Percentiles rank a stretch among this genome's conserved stretches.
These are phyloP conservation scores for Gaultheria prostrata DNA, from an alignment of 148 eudicot genomes.

Conservation along the genomic window DNA sequence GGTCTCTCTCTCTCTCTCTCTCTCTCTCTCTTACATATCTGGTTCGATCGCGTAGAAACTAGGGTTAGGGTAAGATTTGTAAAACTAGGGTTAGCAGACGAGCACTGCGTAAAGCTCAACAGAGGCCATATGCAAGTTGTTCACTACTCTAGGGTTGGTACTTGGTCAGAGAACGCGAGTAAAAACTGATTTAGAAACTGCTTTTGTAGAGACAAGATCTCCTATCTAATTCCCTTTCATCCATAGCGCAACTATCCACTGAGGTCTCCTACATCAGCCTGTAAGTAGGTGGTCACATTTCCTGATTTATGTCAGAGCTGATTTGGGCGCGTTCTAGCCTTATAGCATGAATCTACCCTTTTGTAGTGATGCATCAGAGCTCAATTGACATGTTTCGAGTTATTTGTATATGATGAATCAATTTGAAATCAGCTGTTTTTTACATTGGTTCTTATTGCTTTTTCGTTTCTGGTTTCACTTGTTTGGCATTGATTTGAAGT, in stretches of 20 bases:
- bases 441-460: neutral
- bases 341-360: neutral
- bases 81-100: too few species aligned
- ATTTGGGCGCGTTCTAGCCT: neutral
- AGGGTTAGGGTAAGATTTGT: too few species aligned
- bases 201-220: neutral
- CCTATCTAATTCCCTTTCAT: neutral
- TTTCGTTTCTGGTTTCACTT: neutral
- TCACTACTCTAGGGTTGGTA: neutral
- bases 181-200: neutral
- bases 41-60: too few species aligned
- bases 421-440: too few species aligned
- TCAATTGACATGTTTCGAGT: too few species aligned
- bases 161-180: too few species aligned
- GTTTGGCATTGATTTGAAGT: neutral
- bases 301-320: neutral
- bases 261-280: neutral
- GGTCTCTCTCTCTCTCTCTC: too few species aligned
- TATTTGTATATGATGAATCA: too few species aligned
- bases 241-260: neutral
- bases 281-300: neutral
- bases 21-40: too few species aligned
- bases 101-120: too few species aligned
- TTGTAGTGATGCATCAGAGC: neutral
- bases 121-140: constrained; percentile 58